These are phyloP conservation scores for Domatiomyces globalis DNA, from an alignment of 2,329 filamentous ascomycete species.

Conservation along the genomic window DNA sequence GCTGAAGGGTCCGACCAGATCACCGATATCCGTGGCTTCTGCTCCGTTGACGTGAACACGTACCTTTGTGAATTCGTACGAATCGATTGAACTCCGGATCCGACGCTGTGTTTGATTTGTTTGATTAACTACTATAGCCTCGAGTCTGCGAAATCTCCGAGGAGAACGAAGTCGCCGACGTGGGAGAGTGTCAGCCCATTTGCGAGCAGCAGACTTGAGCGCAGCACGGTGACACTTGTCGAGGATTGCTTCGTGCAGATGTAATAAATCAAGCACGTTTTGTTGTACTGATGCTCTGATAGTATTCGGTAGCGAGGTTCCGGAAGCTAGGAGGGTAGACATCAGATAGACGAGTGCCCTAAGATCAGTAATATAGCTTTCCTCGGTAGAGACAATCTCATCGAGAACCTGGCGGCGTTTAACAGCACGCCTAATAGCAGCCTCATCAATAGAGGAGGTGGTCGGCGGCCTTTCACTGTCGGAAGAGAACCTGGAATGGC, in stretches of 20 bases:
- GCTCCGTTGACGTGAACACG: conserved; percentile 21
- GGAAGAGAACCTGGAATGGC: conserved; percentile 43
- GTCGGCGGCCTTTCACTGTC: conserved; percentile 40
- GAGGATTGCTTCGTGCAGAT: conserved; percentile 70
- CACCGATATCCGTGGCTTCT: conserved; percentile 39
- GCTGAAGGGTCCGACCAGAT: conserved; percentile 41
- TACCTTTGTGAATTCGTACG: conserved; percentile 3
- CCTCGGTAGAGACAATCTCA: conserved; percentile 74
- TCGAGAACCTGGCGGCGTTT: conserved; percentile 69
- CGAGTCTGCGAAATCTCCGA: conserved; percentile 22
- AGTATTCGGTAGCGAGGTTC: conserved; percentile 49
- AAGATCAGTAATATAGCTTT: conserved; percentile 75
- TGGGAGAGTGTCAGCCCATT: conserved; percentile 16
- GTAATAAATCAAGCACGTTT: conserved; percentile 65
- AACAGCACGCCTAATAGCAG: conserved; percentile 54
- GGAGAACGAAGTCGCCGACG: conserved; percentile 11
- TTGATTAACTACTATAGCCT: conserved; percentile 27
- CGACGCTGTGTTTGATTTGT: conserved; percentile 3
- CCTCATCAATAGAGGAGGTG: conserved; percentile 46
- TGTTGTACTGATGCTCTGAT: conserved; percentile 60
- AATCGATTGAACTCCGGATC: conserved; percentile 13
- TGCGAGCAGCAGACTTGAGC: conserved; percentile 12
- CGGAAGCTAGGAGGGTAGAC: conserved; percentile 58
- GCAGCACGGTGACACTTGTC: conserved; percentile 50
- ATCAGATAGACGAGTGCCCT: conserved; percentile 75